phyloP scores from a whole-genome alignment of 2,329 filamentous ascomycete species.

The Botrytis byssoidea region DNA sequence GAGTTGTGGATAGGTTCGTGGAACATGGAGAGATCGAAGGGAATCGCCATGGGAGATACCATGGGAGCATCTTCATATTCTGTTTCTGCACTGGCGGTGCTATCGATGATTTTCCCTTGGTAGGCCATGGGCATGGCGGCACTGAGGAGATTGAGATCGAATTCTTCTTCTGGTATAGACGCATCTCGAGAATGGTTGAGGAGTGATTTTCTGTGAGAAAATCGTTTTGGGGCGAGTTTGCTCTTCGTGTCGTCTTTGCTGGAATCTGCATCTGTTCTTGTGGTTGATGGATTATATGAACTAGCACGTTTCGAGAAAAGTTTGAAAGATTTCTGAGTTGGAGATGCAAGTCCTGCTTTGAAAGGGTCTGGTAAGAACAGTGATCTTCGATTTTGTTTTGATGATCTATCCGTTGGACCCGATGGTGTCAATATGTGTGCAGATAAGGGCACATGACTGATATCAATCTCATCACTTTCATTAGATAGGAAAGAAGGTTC shows the following conservation, averaged over 20 bases:
- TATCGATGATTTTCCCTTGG: slow-evolving; percentile 28
- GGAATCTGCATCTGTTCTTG: neutral
- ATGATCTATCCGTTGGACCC: slow-evolving; percentile 9
- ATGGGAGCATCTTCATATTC: slow-evolving; percentile 26
- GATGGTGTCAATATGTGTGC: neutral
- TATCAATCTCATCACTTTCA: slow-evolving; percentile 29
- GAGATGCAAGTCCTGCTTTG: slow-evolving; percentile 27
- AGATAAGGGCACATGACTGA: slow-evolving; percentile 33
- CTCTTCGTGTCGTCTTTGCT: neutral
- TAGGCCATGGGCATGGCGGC: slow-evolving; percentile 32
- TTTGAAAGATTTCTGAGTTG: slow-evolving; percentile 4
- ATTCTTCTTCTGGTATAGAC: slow-evolving; percentile 36
- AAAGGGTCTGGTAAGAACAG: slow-evolving; percentile 28
- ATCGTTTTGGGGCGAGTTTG: slow-evolving; percentile 18
- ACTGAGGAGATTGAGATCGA: slow-evolving; percentile 35
- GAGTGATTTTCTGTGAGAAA: slow-evolving; percentile 31
- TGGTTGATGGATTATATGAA: neutral
- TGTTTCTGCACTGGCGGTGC: slow-evolving; percentile 27
- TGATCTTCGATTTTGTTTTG: slow-evolving; percentile 21
- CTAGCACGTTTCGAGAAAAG: slow-evolving; percentile 1
- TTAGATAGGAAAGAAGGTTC: neutral
- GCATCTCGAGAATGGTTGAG: slow-evolving; percentile 23
- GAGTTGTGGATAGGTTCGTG: slow-evolving; percentile 29
- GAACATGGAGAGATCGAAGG: slow-evolving; percentile 35
- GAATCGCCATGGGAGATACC: slow-evolving; percentile 23